Percentiles rank a stretch among this genome's conserved stretches.
These are phyloP conservation scores for Pichia sp. DNA, from an alignment of 1,139 yeast species.

Conservation along the genomic window DNA sequence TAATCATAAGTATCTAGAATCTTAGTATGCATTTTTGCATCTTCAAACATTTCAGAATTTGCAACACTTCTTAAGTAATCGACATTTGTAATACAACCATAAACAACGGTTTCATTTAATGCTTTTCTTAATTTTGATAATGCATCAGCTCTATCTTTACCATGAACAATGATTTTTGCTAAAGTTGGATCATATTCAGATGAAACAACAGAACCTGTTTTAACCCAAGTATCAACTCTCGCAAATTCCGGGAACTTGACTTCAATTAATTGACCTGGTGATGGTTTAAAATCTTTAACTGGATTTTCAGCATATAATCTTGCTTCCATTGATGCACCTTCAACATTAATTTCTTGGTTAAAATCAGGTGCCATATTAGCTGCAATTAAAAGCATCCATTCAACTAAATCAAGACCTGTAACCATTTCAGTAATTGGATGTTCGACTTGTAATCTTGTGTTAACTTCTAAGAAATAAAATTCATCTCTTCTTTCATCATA, in stretches of 20 bases:
- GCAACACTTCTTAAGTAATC: constrained; percentile 87
- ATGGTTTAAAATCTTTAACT: constrained; percentile 87
- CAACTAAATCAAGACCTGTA: constrained; percentile 89
- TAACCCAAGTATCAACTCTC: constrained; percentile 90
- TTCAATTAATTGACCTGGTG: constrained; percentile 89
- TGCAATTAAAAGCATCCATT: constrained; percentile 92
- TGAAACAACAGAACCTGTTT: constrained; percentile 81
- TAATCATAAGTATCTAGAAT: constrained; percentile 79
- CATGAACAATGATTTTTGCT: constrained; percentile 94
- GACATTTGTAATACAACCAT: constrained; percentile 84
- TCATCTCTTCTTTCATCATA: constrained; percentile 81
- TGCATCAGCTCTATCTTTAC: constrained; percentile 81
- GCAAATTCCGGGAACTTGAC: constrained; percentile 85
- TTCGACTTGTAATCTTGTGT: constrained; percentile 94
- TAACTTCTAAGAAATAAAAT: constrained; percentile 91
- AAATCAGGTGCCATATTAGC: constrained; percentile 84
- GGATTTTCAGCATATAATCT: constrained; percentile 96
- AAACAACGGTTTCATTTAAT: constrained; percentile 74
- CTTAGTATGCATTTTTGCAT: constrained; percentile 80
- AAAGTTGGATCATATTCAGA: constrained; percentile 96
- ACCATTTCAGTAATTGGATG: constrained; percentile 96
- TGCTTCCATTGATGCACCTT: constrained; percentile 95
- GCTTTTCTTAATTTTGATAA: constrained; percentile 71
- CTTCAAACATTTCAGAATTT: constrained; percentile 73
- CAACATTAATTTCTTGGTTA: constrained; percentile 46